Evolutionary conservation across 75 land plant genomes (phyloP).

Genomic region (Pinus tabuliformis): DNA sequence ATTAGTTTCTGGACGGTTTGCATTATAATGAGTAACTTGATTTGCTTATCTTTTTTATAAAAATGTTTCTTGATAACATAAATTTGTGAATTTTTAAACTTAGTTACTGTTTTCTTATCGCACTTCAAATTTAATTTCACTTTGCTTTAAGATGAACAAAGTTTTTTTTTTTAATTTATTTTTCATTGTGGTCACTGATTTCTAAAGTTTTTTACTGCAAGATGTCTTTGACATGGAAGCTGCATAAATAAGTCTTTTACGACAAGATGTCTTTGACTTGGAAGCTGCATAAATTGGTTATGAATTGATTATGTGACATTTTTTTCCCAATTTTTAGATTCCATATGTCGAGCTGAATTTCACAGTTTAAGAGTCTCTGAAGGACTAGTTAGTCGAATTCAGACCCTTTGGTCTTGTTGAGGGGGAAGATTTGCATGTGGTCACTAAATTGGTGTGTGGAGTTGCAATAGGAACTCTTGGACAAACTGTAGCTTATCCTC

Average conservation of each 20-base stretch:
- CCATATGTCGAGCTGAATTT: slow-evolving; percentile 96
- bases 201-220: no score
- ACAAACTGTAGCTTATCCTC: slow-evolving; percentile 91
- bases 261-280: not conserved
- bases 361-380: slow-evolving; percentile 88
- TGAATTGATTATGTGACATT: not conserved
- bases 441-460: slow-evolving; percentile 82
- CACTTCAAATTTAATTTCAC: no score
- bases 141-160: no score
- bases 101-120: no score
- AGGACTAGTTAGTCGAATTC: slow-evolving; percentile 77
- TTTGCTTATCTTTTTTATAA: no score
- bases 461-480: slow-evolving; percentile 92
- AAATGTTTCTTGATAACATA: no score
- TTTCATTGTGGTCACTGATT: no score
- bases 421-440: slow-evolving; percentile 60
- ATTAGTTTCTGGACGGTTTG: no score
- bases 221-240: not conserved
- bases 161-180: no score
- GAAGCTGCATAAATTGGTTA: not conserved
- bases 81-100: no score
- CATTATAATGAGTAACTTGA: no score
- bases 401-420: slow-evolving; percentile 51
- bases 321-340: slow-evolving; percentile 36
- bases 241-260: not conserved